These are phyloP conservation scores for Quercus dentata DNA, from an alignment of 306 rosid species.

Conservation along the genomic window DNA sequence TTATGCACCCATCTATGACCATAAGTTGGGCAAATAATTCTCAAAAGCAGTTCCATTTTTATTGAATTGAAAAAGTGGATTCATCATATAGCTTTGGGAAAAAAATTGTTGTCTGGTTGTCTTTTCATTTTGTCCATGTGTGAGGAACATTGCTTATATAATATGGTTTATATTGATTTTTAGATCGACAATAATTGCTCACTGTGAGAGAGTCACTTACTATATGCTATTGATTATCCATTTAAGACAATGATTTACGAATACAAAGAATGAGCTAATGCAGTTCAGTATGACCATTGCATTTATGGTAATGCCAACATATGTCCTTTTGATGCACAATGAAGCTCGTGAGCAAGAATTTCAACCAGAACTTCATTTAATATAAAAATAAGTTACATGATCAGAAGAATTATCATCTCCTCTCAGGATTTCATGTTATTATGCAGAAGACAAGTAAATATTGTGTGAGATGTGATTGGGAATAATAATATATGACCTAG, in stretches of 20 bases:
- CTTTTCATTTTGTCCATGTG: not conserved
- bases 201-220: too few relatives aligned
- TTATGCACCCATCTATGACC: not conserved
- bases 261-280: not conserved
- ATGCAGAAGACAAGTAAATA: not conserved
- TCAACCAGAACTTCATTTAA: not conserved
- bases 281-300: too few relatives aligned
- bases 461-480: not conserved
- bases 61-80: not conserved
- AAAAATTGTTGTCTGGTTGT: not conserved
- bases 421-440: not conserved
- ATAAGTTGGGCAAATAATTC: not conserved
- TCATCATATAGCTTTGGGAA: not conserved
- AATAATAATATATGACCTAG: not conserved
- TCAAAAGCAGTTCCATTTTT: not conserved
- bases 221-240: not conserved
- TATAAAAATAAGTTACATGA: not conserved
- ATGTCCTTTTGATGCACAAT: not conserved
- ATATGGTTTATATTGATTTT: not conserved
- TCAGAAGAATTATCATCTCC: not conserved
- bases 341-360: not conserved
- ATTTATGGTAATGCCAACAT: not conserved
- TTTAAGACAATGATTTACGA: not conserved
- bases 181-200: not conserved
- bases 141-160: not conserved